A percentile compares a stretch with the other conserved stretches of the same genome.
phyloP scores from a whole-genome alignment of 2,329 filamentous ascomycete genomes.

The Colletotrichum incanum region DNA sequence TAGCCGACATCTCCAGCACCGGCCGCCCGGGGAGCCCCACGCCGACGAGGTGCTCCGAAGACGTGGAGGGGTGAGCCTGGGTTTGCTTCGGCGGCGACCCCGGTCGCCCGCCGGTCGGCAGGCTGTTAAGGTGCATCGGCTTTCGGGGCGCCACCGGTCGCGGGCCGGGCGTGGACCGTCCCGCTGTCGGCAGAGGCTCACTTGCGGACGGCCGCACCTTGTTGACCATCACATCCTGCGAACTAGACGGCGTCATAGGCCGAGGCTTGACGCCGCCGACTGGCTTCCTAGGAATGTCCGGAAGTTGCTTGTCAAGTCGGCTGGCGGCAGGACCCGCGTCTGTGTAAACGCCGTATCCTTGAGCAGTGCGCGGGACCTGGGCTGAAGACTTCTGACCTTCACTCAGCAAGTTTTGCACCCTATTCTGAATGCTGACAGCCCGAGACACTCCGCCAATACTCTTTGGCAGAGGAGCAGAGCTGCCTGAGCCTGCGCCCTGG shows the following conservation, averaged over 20 bases:
- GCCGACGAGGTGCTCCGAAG: constrained; percentile 59
- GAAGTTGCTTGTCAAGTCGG: constrained; percentile 57
- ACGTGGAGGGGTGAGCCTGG: constrained; percentile 42
- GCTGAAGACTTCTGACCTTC: constrained; percentile 78
- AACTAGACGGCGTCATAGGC: constrained; percentile 48
- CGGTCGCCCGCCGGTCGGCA: constrained; percentile 61
- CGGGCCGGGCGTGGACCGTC: constrained; percentile 44
- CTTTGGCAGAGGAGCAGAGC: constrained; percentile 64
- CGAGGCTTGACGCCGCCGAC: constrained; percentile 54
- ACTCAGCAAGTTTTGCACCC: constrained; percentile 87
- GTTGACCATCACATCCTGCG: constrained; percentile 42
- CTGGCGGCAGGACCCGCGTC: constrained; percentile 62
- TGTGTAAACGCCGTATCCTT: constrained; percentile 92
- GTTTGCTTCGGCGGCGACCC: constrained; percentile 63
- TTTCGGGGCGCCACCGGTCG: constrained; percentile 74
- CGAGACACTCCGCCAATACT: constrained; percentile 73
- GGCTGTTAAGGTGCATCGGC: constrained; percentile 72
- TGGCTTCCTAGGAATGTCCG: constrained; percentile 68
- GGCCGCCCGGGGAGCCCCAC: constrained; percentile 65
- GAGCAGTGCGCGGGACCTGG: constrained; percentile 78
- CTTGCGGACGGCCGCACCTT: constrained; percentile 44
- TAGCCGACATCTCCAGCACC: constrained; percentile 68
- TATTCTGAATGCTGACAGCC: constrained; percentile 90
- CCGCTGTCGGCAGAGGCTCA: constrained; percentile 45
- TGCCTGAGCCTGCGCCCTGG: constrained; percentile 56